A percentile compares a stretch with the other conserved stretches of the same genome.
Evolutionary conservation across 23 red algal genomes (phyloP).

Genomic region (Gracilaria caudata): DNA sequence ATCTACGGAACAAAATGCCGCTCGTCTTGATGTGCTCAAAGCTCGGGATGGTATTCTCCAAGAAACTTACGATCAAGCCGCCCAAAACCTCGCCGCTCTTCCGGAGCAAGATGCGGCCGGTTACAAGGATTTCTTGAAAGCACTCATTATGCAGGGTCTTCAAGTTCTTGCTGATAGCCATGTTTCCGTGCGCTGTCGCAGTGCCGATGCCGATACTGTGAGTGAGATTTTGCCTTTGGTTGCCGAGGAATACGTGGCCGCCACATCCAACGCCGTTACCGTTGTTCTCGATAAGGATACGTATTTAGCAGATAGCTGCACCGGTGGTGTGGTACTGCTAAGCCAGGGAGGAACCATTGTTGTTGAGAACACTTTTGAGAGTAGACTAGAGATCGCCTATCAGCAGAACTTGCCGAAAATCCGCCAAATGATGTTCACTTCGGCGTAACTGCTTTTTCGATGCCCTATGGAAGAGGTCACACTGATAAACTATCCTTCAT

Average conservation of each 20-base stretch:
- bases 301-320: conserved; percentile 58
- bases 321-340: conserved; percentile 88
- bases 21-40: conserved; percentile 87
- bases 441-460: conserved; percentile 41
- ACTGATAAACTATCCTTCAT: background rate
- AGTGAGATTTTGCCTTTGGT: conserved; percentile 56
- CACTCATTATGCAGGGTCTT: conserved; percentile 79
- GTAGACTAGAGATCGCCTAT: conserved; percentile 97
- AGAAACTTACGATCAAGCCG: conserved; percentile 77
- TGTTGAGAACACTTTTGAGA: conserved; percentile 96
- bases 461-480: background rate
- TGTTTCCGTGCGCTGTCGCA: conserved; percentile 69
- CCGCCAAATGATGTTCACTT: conserved; percentile 83
- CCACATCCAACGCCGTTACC: conserved; percentile 42
- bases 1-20: conserved; percentile 88
- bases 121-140: conserved; percentile 70
- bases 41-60: conserved; percentile 73
- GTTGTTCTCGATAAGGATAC: conserved; percentile 62
- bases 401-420: conserved; percentile 94
- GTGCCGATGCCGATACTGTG: conserved; percentile 69
- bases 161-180: conserved; percentile 66
- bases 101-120: conserved; percentile 19
- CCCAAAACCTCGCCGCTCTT: conserved; percentile 56
- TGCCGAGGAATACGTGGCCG: conserved; percentile 48
- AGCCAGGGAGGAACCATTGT: conserved; percentile 88